phyloP scores from a whole-genome alignment of 441 rosid genomes.

The Erodium texanum region DNA sequence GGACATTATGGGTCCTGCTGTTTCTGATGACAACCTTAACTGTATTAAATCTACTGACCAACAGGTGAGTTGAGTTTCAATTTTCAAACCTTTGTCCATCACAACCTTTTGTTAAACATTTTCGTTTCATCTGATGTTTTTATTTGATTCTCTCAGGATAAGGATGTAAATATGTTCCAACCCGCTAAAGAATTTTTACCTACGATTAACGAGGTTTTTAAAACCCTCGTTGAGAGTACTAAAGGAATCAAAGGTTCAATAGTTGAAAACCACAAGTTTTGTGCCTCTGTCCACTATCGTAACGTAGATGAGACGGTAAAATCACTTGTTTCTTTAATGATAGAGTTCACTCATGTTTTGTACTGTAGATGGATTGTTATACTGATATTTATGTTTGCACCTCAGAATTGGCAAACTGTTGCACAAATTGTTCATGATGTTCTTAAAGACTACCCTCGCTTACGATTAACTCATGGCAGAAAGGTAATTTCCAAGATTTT shows the following conservation, averaged over 20 bases:
- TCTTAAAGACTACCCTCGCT: slow-evolving; percentile 66
- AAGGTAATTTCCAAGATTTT: too few species aligned
- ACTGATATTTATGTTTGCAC: neutral
- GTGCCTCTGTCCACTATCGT: slow-evolving; percentile 91
- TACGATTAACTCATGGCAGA: slow-evolving; percentile 83
- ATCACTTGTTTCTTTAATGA: neutral
- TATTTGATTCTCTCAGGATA: slow-evolving; percentile 34
- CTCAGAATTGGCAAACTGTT: slow-evolving; percentile 72
- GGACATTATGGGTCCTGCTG: slow-evolving; percentile 80
- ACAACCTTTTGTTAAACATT: too few species aligned
- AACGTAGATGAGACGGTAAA: slow-evolving; percentile 84
- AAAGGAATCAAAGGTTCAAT: slow-evolving; percentile 64
- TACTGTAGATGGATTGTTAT: neutral
- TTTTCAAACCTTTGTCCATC: too few species aligned
- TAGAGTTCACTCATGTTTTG: neutral
- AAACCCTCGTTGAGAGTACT: slow-evolving; percentile 64
- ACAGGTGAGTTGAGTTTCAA: too few species aligned
- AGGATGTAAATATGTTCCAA: slow-evolving; percentile 75
- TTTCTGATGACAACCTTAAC: slow-evolving; percentile 38
- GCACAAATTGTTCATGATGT: slow-evolving; percentile 85
- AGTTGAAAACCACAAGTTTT: slow-evolving; percentile 93
- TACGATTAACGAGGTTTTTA: slow-evolving; percentile 88
- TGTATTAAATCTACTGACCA: slow-evolving; percentile 56
- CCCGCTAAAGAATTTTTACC: slow-evolving; percentile 89
- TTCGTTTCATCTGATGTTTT: slow-evolving; percentile 3